Base-by-base conservation (phyloP, 495 filamentous ascomycete genomes). In the Astrothelium subdiscretum region DNA sequence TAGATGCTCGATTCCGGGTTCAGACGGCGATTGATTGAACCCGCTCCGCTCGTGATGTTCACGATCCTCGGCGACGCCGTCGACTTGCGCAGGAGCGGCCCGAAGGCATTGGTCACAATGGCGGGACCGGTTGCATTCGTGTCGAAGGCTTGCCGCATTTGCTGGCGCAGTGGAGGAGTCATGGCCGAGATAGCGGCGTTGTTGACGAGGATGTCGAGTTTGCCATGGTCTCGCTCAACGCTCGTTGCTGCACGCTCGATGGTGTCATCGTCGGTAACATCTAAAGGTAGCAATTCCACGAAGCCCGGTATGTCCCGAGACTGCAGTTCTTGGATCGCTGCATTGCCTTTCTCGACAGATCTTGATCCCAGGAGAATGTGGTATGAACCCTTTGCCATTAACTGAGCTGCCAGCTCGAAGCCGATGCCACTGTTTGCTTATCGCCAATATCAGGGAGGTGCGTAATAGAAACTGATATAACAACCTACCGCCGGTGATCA, bases 41-140 rank as follows among this genome's bases (percentile, higher is more conserved):
- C 73, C 31, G 76, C 60, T 18, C 64, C 68, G 11, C 72, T 74
- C 0, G 72, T 73, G 8, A 78, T 69, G 60, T 75, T 73, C n/a
- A 76, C 68, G 13, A 81, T 67, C 20, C 73, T 72, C 18, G 72
- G 71, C 20, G 63, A 62, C 1, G 54, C 59, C 2, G 61, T 54
- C 1, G 76, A 76, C 63, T 75, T 71, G 1, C 69, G 69, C 0
- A 79, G 72, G 4, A 79, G 65, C 0, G 74, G 71, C 26, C 74
- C 58, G 44, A 79, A 77, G 0, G 74, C 74, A 32, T 77, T 73
- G 0, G 75, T 71, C 31, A 74, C 63, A 52, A 71, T 65, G 2
- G 68, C 68, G 0, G 74, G 70, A 20, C 77, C 73, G 43, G 71
- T 63, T 18, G 76, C 67, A 54, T 80, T 80, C 1, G 70, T 72